phyloP scores from a whole-genome alignment of 2,329 filamentous ascomycete species.

The Aspergillus sp. region DNA sequence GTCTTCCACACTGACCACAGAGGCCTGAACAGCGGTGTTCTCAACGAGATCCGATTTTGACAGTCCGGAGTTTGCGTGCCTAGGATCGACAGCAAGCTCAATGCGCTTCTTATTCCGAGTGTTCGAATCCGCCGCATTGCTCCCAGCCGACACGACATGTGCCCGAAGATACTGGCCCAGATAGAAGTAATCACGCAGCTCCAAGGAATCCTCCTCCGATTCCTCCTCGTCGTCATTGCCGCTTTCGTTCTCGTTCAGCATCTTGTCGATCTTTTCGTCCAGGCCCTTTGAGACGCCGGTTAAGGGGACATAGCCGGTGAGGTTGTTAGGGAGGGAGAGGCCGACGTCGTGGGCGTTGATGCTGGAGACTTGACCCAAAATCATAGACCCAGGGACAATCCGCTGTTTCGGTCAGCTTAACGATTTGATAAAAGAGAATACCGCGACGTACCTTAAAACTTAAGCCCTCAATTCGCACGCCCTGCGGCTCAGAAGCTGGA shows the following conservation, averaged over 20 bases:
- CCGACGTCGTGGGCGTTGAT: conserved; percentile 73
- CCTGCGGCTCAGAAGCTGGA: conserved; percentile 40
- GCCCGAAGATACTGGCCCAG: conserved; percentile 83
- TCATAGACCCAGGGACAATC: conserved; percentile 71
- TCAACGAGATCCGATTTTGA: conserved; percentile 61
- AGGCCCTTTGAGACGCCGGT: conserved; percentile 81
- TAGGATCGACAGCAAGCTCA: conserved; percentile 75
- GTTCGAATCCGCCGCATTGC: conserved; percentile 39
- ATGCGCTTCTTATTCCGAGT: conserved; percentile 69
- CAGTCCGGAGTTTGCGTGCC: conserved; percentile 67
- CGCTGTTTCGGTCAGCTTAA: conserved; percentile 48
- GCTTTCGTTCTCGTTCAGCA: conserved; percentile 51
- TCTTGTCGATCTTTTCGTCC: conserved; percentile 62
- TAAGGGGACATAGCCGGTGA: conserved; percentile 79
- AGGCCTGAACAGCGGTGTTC: conserved; percentile 75
- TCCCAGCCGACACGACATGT: conserved; percentile 68
- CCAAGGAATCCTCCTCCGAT: conserved; percentile 50
- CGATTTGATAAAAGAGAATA: background rate
- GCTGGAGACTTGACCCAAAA: conserved; percentile 75
- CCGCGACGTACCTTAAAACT: conserved; percentile 65
- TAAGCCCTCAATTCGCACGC: conserved; percentile 70
- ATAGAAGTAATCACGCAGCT: conserved; percentile 65
- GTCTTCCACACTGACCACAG: conserved; percentile 86
- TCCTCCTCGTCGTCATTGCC: conserved; percentile 47
- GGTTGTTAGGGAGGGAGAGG: conserved; percentile 82